A percentile compares a stretch with the other conserved stretches of the same genome.
These are phyloP conservation scores for Leishmania gerbilli DNA, from an alignment of 208 protist genomes.

Conservation along the genomic window DNA sequence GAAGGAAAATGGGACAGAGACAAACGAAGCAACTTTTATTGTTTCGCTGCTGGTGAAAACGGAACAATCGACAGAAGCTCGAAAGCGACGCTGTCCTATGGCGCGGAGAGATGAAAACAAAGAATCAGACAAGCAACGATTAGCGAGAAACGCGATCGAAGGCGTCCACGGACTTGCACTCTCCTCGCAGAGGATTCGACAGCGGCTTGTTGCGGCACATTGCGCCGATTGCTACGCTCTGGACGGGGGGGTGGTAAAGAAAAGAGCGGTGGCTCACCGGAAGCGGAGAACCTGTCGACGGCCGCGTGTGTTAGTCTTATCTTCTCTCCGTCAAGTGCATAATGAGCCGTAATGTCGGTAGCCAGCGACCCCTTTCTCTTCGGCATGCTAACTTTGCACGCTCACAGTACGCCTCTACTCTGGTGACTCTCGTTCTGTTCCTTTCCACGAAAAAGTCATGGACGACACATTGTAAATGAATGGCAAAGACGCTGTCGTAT, in stretches of 20 bases:
- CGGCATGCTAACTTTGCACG: not conserved
- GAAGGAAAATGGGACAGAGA: not conserved
- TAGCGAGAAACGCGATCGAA: too few relatives aligned
- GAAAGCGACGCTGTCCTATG: too few relatives aligned
- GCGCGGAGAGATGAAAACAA: not conserved
- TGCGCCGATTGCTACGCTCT: not conserved
- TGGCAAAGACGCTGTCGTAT: not conserved
- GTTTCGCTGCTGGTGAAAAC: not conserved
- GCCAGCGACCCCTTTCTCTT: not conserved
- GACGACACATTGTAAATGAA: not conserved
- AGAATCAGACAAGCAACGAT: not conserved
- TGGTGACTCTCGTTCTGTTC: too few relatives aligned
- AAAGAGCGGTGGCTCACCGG: not conserved
- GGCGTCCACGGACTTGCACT: not conserved
- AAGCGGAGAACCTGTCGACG: not conserved
- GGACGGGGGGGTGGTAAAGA: not conserved
- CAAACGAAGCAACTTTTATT: not conserved
- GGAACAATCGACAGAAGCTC: not conserved
- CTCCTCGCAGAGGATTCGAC: not conserved
- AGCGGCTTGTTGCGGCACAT: not conserved
- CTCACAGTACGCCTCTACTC: not conserved
- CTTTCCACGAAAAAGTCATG: not conserved
- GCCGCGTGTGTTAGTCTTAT: not conserved
- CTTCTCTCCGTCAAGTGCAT: not conserved
- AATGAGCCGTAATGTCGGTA: not conserved